Percentiles rank a stretch among this genome's conserved stretches.
Evolutionary conservation across 352 stramenopile species (phyloP).

Genomic region (Phytophthora pluvialis): DNA sequence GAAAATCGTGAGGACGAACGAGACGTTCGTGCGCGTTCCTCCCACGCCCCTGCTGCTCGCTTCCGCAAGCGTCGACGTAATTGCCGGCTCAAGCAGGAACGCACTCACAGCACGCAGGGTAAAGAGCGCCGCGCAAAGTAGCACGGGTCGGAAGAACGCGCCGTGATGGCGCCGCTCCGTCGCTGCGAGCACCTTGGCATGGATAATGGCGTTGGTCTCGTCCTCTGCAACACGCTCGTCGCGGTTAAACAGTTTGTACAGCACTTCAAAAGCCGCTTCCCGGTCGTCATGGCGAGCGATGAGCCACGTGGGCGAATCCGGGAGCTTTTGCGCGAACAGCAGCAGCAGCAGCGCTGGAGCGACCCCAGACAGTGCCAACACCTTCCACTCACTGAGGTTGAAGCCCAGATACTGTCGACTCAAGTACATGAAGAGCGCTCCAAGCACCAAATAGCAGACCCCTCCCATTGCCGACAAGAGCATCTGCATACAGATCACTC

Average conservation of each 20-base stretch:
- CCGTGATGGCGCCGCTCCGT: slow-evolving; percentile 60
- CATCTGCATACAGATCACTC: slow-evolving; percentile 53
- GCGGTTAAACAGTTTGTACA: slow-evolving; percentile 57
- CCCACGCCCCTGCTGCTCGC: slow-evolving; percentile 30
- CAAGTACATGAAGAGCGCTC: slow-evolving; percentile 64
- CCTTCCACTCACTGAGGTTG: slow-evolving; percentile 85
- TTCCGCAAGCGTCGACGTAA: slow-evolving; percentile 48
- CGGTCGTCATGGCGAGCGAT: slow-evolving; percentile 75
- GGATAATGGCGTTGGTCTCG: slow-evolving; percentile 77
- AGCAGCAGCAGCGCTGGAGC: slow-evolving; percentile 59
- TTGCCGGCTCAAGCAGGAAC: slow-evolving; percentile 57
- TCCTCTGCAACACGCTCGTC: slow-evolving; percentile 64
- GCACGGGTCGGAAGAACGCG: slow-evolving; percentile 72
- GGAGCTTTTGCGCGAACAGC: slow-evolving; percentile 68
- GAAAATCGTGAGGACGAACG: slow-evolving; percentile 68
- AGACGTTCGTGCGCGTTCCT: slow-evolving; percentile 27
- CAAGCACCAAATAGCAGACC: slow-evolving; percentile 60
- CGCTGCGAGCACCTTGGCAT: slow-evolving; percentile 67
- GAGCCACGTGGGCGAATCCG: slow-evolving; percentile 84
- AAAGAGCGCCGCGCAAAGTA: slow-evolving; percentile 62
- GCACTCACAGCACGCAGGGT: slow-evolving; percentile 54
- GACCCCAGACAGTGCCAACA: slow-evolving; percentile 60
- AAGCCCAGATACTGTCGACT: slow-evolving; percentile 76
- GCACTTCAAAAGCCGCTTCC: slow-evolving; percentile 66
- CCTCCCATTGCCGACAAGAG: slow-evolving; percentile 47